A percentile compares a stretch with the other conserved stretches of the same genome.
Evolutionary conservation across 73 alveolate genomes (phyloP).

Genomic region (Breviolum minutum): DNA sequence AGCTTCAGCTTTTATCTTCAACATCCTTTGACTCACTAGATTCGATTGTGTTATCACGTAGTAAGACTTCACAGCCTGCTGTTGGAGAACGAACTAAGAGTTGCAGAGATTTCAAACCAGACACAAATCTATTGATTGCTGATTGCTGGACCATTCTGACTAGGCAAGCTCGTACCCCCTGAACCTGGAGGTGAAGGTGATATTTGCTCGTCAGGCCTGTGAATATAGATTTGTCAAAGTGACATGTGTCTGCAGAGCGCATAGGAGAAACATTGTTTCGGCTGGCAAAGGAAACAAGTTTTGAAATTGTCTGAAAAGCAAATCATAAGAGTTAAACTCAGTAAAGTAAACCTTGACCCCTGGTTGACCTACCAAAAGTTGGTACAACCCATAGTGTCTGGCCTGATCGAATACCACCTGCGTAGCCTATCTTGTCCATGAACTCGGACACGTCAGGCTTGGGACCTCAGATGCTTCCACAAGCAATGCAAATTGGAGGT

Average conservation of each 20-base stretch:
- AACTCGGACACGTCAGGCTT: background rate
- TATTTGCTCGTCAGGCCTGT: background rate
- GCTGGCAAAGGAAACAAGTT: too few species aligned
- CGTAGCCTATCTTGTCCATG: constrained; percentile 28
- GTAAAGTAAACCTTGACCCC: too few species aligned
- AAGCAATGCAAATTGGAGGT: too few species aligned
- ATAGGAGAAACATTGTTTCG: too few species aligned
- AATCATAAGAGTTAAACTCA: background rate
- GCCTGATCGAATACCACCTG: constrained; percentile 92
- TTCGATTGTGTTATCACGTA: too few species aligned
- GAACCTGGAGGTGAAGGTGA: constrained; percentile 9
- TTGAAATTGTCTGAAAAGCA: background rate
- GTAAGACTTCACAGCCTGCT: too few species aligned
- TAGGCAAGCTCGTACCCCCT: background rate
- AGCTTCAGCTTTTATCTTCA: too few species aligned
- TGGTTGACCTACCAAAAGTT: too few species aligned
- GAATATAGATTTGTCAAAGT: background rate
- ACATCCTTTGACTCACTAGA: background rate
- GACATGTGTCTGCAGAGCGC: too few species aligned
- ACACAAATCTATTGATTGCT: too few species aligned
- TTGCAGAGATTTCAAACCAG: background rate
- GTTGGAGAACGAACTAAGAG: too few species aligned
- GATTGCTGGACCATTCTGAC: background rate
- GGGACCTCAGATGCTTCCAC: background rate
- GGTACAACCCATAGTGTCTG: background rate